Percentiles rank a stretch among this genome's conserved stretches.
These are phyloP conservation scores for Annulohypoxylon truncatum DNA, from an alignment of 2,329 filamentous ascomycete species.

Conservation along the genomic window DNA sequence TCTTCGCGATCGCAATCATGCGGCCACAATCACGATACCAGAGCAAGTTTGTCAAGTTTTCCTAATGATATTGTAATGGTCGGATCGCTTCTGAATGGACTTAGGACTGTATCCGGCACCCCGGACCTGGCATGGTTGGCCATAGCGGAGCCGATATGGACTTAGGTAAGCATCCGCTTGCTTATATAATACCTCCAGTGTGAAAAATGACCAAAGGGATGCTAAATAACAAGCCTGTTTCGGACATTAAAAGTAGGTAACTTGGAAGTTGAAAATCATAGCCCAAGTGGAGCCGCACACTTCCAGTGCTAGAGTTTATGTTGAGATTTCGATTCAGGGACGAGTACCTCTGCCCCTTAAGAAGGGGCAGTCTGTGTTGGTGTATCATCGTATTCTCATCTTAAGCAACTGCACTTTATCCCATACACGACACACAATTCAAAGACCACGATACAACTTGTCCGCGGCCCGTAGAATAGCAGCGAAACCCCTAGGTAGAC, in stretches of 20 bases:
- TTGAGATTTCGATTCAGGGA: neutral
- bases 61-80: no score
- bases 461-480: neutral
- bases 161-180: neutral
- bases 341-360: no score
- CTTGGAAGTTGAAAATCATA: no score
- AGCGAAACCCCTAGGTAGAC: neutral
- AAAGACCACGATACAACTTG: neutral
- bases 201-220: no score
- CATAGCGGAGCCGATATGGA: neutral
- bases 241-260: no score
- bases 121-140: neutral
- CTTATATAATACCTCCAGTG: neutral
- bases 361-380: neutral
- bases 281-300: no score
- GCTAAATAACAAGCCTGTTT: no score
- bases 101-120: no score
- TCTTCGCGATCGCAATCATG: neutral
- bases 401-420: neutral
- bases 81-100: no score
- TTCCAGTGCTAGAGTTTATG: neutral
- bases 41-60: no score
- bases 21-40: neutral
- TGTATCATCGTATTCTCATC: neutral
- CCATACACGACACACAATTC: neutral